Base-by-base conservation (phyloP, 2,329 filamentous ascomycete genomes). In the Pseudogymnoascus sp. region DNA sequence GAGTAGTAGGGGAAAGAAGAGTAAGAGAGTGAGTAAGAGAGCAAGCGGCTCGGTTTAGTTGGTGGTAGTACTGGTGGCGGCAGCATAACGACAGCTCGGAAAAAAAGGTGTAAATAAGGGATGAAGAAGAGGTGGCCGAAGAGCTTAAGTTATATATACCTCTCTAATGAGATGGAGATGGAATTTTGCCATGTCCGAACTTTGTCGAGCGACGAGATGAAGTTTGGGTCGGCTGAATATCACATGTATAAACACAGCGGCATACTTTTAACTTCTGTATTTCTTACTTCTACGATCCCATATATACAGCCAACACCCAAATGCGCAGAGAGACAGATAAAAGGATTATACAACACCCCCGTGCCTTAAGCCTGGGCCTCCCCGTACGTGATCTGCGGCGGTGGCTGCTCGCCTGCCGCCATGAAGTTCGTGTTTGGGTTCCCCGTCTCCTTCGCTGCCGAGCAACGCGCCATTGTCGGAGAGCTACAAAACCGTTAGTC, bases 401-500 rank as follows among this genome's bases (percentile, higher is more conserved):
- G 69, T 44, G 72, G 71, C 62, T 70, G 62, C 36, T 70, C 68
- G 64, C 89, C 89, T 21, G 87, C 81, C 62, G 88, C 88, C 87
- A 92, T 88, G 69, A 91, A 85, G 78, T 92, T 91, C 63, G 86
- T 92, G 76, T 89, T 82, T 64, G 88, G 84, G 78, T 92, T 90
- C 66, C 87, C 87, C 9, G 86, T 87, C 64, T 88, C 89, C 84
- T 97, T 97, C 69, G 93, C 90, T 62, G 91, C 93, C 60, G 92
- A 96, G 83, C 92, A 97, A 74, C 95, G 90, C 65, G 95, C 95
- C 95, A 99, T 99, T 64, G 95, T 99, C 61, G 95, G 93, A 67
- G 93, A 97, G 81, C 93, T 96, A 66, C 36, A 31, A 28, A 44
- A 3, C 10, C 9, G 36, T 65, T 62, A 61, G 35, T 33, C 62